phyloP scores from a whole-genome alignment of 2,329 filamentous ascomycete species.

The Hypoxylon sp. region DNA sequence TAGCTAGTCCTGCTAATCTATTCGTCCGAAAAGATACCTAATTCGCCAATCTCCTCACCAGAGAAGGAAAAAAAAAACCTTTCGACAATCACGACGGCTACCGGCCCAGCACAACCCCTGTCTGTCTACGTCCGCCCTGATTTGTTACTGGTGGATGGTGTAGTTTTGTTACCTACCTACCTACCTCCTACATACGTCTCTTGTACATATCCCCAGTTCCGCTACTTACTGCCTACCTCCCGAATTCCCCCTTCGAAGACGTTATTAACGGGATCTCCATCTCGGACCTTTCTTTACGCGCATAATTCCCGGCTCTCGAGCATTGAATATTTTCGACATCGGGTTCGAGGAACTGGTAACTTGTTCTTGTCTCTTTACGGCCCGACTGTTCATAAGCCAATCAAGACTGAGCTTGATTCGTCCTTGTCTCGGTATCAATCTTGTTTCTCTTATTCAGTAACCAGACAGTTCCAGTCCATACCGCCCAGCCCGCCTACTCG shows the following conservation, averaged over 20 bases:
- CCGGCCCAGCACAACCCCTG: constrained; percentile 26
- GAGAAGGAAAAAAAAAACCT: constrained; percentile 11
- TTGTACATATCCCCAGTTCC: constrained; percentile 8
- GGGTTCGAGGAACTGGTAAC: constrained; percentile 13
- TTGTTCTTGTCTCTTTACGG: constrained; percentile 16
- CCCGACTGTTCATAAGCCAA: constrained; percentile 20
- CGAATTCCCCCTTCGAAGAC: constrained; percentile 25
- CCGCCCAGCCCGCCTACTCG: constrained; percentile 1
- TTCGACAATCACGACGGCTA: constrained; percentile 33
- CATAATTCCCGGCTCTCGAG: constrained; percentile 25
- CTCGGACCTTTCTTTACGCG: constrained; percentile 37
- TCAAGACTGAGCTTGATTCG: constrained; percentile 11
- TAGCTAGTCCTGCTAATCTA: constrained; percentile 36
- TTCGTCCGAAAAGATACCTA: constrained; percentile 36
- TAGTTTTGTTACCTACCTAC: constrained; percentile 34
- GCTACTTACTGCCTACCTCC: constrained; percentile 25
- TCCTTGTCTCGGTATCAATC: constrained; percentile 12
- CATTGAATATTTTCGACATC: constrained; percentile 2
- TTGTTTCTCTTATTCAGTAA: constrained; percentile 2
- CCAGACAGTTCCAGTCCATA: background rate
- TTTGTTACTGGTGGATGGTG: constrained; percentile 24
- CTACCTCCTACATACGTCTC: too few relatives aligned
- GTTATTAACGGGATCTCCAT: constrained; percentile 35
- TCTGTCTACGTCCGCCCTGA: constrained; percentile 17
- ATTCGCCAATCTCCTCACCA: constrained; percentile 31